These are phyloP conservation scores for Talinum fruticosum DNA, from an alignment of 148 eudicot species.

Conservation along the genomic window DNA sequence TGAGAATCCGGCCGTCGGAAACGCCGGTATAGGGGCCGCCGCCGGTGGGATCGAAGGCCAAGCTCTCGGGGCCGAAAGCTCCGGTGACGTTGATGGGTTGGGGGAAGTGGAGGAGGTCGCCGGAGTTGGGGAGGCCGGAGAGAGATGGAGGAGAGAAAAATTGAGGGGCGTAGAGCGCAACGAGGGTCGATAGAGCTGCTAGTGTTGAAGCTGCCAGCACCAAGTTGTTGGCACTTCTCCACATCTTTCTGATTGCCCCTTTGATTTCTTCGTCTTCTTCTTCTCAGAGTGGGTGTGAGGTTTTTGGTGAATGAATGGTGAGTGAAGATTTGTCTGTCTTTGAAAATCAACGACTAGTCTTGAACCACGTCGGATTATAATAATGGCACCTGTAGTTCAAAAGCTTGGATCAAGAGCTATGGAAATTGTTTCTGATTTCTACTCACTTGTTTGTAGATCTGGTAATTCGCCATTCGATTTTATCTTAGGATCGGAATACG, in stretches of 20 bases:
- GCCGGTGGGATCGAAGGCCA: constrained; percentile 68
- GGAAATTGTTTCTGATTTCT: no score
- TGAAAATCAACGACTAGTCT: no score
- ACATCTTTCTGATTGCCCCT: constrained; percentile 25
- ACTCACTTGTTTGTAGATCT: no score
- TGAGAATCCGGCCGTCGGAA: constrained; percentile 67
- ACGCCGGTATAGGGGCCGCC: constrained; percentile 77
- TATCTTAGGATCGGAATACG: no score
- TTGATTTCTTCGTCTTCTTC: no score
- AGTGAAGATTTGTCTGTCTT: no score
- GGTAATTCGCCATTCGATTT: no score
- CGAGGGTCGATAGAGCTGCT: constrained; percentile 19
- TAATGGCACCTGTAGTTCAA: no score
- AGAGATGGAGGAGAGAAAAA: constrained; percentile 30
- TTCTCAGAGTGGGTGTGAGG: no score
- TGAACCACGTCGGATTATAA: no score
- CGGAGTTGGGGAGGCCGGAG: constrained; percentile 24
- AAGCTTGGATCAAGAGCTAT: no score
- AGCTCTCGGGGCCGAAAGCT: constrained; percentile 71
- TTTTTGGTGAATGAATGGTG: no score
- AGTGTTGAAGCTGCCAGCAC: constrained; percentile 26
- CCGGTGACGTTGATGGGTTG: constrained; percentile 28
- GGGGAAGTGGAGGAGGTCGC: constrained; percentile 25
- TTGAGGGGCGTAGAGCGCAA: constrained; percentile 26
- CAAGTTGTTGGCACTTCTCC: constrained; percentile 17